Percentiles rank a stretch among this genome's conserved stretches.
Conservation (phyloP, 805 yeast genomes). For the Limtongozyma cylindracea region DNA sequence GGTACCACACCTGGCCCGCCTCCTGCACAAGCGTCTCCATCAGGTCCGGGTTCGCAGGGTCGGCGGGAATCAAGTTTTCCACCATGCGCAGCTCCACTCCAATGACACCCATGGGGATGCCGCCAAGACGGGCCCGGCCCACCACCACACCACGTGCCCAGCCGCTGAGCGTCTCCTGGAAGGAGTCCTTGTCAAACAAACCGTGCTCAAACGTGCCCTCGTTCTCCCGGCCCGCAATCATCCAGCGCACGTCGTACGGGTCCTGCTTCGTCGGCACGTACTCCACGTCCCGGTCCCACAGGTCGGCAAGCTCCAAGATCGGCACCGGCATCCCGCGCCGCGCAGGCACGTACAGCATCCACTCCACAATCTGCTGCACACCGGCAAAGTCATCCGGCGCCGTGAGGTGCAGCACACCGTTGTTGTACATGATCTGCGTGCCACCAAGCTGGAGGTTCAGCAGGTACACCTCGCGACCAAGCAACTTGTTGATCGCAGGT, state of each 20-base stretch:
- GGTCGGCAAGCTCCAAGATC: constrained; percentile 52
- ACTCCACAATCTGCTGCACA: constrained; percentile 77
- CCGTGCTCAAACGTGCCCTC: constrained; percentile 56
- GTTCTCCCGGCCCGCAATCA: constrained; percentile 65
- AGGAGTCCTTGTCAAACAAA: constrained; percentile 76
- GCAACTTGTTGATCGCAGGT: constrained; percentile 87
- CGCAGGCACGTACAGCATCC: constrained; percentile 92
- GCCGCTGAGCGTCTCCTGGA: constrained; percentile 89
- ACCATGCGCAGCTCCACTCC: constrained; percentile 84
- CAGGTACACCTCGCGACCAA: constrained; percentile 93
- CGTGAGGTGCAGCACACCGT: constrained; percentile 95
- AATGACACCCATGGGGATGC: constrained; percentile 96
- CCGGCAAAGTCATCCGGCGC: constrained; percentile 96
- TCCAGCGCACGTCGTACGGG: constrained; percentile 80
- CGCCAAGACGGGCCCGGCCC: constrained; percentile 97
- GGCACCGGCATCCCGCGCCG: constrained; percentile 81
- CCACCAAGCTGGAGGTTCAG: constrained; percentile 97
- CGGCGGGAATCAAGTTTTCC: constrained; percentile 87
- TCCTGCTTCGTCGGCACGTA: constrained; percentile 48
- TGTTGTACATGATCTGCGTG: constrained; percentile 93
- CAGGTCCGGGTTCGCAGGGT: constrained; percentile 93
- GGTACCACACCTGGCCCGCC: constrained; percentile 99
- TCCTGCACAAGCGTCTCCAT: constrained; percentile 73
- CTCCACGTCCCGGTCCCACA: constrained; percentile 87
- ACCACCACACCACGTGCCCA: constrained; percentile 99